phyloP scores from a whole-genome alignment of 2,329 filamentous ascomycete genomes.

The Monilinia fructigena region DNA sequence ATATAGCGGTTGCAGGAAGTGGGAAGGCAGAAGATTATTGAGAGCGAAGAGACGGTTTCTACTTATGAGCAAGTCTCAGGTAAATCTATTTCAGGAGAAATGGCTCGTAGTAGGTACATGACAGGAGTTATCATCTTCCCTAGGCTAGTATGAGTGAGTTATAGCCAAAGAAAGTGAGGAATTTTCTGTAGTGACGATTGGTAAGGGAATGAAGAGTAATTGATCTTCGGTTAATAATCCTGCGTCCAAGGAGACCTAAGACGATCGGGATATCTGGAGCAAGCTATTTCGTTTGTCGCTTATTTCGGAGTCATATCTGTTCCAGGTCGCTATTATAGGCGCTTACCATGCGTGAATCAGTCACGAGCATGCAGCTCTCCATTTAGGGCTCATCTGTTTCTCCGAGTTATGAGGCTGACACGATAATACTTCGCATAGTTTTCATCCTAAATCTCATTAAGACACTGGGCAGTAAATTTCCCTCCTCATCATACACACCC shows the following conservation, averaged over 20 bases:
- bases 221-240: not conserved
- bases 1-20: conserved; percentile 58
- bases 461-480: not conserved
- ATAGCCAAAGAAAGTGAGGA: conserved; percentile 49
- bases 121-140: conserved; percentile 54
- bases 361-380: conserved; percentile 3
- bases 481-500: not conserved
- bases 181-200: conserved; percentile 44
- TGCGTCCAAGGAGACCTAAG: not conserved
- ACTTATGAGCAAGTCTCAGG: conserved; percentile 64
- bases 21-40: conserved; percentile 60
- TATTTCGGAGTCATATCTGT: conserved; percentile 13
- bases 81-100: not conserved
- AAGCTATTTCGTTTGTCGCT: conserved; percentile 14
- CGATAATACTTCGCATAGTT: not conserved
- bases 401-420: conserved; percentile 12
- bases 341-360: conserved; percentile 10
- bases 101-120: conserved; percentile 39
- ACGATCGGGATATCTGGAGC: not conserved
- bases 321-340: not conserved
- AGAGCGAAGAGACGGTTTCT: conserved; percentile 63
- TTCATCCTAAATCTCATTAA: not conserved
- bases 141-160: conserved; percentile 55
- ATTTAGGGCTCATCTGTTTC: conserved; percentile 8
- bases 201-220: not conserved